These are phyloP conservation scores for Pseudogymnoascus sp. DNA, from an alignment of 2,329 filamentous ascomycete genomes.

Conservation along the genomic window DNA sequence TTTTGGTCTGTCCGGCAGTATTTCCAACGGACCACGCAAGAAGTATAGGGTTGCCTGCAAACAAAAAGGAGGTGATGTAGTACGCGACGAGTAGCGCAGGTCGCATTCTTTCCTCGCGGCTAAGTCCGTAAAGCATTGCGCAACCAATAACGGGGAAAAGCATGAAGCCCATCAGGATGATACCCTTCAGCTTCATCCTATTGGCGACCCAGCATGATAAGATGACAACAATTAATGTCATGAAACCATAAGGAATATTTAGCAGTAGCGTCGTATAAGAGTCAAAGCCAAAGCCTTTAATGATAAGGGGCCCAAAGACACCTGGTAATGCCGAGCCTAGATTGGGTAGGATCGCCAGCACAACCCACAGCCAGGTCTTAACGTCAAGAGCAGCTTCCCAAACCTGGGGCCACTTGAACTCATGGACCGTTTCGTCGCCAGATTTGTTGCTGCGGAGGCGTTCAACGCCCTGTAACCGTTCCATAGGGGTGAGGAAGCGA, in stretches of 20 bases:
- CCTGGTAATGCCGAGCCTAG: conserved; percentile 14
- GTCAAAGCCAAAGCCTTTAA: conserved; percentile 34
- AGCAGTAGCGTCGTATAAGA: conserved; percentile 34
- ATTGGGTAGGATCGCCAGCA: conserved; percentile 20
- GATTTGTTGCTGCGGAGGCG: conserved; percentile 46
- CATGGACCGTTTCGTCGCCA: conserved; percentile 44
- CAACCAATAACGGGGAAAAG: conserved; percentile 53
- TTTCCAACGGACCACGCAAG: conserved; percentile 63
- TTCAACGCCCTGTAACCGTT: conserved; percentile 46
- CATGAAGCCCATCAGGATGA: conserved; percentile 43
- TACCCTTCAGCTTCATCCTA: conserved; percentile 47
- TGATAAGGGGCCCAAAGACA: conserved; percentile 32
- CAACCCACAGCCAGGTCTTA: conserved; percentile 31
- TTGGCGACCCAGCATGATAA: conserved; percentile 49
- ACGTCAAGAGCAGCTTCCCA: conserved; percentile 26
- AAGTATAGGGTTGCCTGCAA: conserved; percentile 55
- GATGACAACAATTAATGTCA: conserved; percentile 53
- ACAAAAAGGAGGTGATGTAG: conserved; percentile 58
- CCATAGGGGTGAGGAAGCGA: conserved; percentile 41
- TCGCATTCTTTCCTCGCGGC: conserved; percentile 35
- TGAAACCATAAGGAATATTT: conserved; percentile 35
- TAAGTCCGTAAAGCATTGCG: conserved; percentile 46
- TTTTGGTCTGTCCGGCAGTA: conserved; percentile 59
- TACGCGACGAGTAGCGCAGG: conserved; percentile 49
- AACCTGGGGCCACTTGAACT: conserved; percentile 44